Evolutionary conservation across 2,329 filamentous ascomycete genomes (phyloP), one percentile per base, ranked within the genome.

Genomic region (Cercospora sp.): DNA sequence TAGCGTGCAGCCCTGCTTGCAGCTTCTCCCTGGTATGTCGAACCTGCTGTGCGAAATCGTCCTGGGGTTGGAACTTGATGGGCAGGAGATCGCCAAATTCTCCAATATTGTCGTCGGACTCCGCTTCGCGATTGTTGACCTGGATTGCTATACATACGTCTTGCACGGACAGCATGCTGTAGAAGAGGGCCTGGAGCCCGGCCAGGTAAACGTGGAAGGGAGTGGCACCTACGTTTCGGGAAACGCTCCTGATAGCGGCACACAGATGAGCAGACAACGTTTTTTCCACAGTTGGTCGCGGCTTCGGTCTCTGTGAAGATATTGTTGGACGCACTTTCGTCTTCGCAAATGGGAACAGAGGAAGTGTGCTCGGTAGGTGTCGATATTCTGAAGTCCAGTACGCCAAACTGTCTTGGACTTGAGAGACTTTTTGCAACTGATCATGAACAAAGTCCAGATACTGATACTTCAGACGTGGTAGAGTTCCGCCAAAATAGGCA

Each of bases 71-170:
- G 20, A 64, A 64, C 20, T 59, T 58, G 33, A 64, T 30, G 62
- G 81, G 76, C 0, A 84, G 70, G 3, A 82, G 45, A 64, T 83
- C 81, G 7, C 81, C 57, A 66, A 79, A 81, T 58, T 77, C 69
- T 3, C 82, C 82, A 33, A 83, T 73, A 31, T 66, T 80, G 2
- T 73, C 59, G 6, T 65, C 39, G 1, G 75, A 36, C 6, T 70
- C 64, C 3, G 64, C 51, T 42, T 81, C 77, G 9, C 82, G 76
- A 36, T 74, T 64, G 51, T 64, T 58, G 51, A 57, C 48, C 39
- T 36, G 18, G 31, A 64, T 58, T 31, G 62, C 48, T 39, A 64
- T 51, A 64, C 62, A 64, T 42, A 64, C 62, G 33, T 64, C 62
- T 64, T 28, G 62, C 51, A 64, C 51, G 10, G 51, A 18, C 18